These are phyloP conservation scores for Urochloa ruziziensis DNA, from an alignment of 176 grass and related monocot species.

Conservation along the genomic window DNA sequence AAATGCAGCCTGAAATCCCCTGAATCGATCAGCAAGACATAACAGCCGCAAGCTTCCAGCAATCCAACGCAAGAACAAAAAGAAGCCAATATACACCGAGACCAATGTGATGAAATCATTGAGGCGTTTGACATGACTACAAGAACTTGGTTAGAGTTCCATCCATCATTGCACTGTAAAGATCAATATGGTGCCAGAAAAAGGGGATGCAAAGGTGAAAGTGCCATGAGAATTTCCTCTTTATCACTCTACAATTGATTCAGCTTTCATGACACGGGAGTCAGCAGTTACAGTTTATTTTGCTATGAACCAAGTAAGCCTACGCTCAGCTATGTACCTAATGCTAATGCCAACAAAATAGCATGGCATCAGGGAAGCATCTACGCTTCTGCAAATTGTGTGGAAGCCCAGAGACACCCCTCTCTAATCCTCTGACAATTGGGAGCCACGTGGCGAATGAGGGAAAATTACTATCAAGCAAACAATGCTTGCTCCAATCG, in stretches of 20 bases:
- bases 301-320: slow-evolving; percentile 31
- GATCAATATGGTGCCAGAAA: background rate
- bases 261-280: slow-evolving; percentile 33
- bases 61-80: background rate
- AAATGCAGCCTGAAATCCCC: background rate
- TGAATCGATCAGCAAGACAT: background rate
- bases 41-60: background rate
- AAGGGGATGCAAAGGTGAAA: background rate
- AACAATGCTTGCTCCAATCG: slow-evolving; percentile 45
- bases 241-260: slow-evolving; percentile 46
- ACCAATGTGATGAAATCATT: background rate
- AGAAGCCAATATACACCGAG: background rate
- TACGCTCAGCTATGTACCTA: slow-evolving; percentile 64
- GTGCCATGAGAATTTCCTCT: slow-evolving; percentile 23
- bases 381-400: slow-evolving; percentile 81
- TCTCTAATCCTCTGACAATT: slow-evolving; percentile 54
- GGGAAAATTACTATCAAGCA: slow-evolving; percentile 42
- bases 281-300: slow-evolving; percentile 47
- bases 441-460: slow-evolving; percentile 45
- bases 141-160: background rate
- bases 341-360: slow-evolving; percentile 51
- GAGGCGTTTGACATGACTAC: background rate
- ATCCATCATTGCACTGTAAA: background rate
- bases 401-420: slow-evolving; percentile 83
- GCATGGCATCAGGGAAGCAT: slow-evolving; percentile 65